These are phyloP conservation scores for Corinectria fuckeliana DNA, from an alignment of 2,329 filamentous ascomycete genomes.

Conservation along the genomic window DNA sequence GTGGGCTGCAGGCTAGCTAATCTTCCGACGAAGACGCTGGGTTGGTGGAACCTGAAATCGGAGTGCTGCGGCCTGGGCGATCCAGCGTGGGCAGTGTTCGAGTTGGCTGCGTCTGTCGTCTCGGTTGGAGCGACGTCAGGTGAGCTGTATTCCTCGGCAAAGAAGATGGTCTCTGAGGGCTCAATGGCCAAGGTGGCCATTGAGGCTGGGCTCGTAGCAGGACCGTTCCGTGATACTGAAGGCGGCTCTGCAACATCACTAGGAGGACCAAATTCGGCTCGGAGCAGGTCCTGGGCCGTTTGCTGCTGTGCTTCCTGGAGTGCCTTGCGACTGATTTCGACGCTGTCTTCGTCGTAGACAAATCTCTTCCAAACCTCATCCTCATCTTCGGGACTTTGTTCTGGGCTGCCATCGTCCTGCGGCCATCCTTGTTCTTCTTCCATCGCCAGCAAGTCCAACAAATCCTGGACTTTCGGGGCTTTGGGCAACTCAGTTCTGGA, in stretches of 20 bases:
- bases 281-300: conserved; percentile 22
- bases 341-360: conserved; percentile 33
- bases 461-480: conserved; percentile 22
- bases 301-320: conserved; percentile 29
- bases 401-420: not conserved
- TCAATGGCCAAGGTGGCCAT: not conserved
- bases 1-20: conserved; percentile 26
- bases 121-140: conserved; percentile 13
- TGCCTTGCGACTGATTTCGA: conserved; percentile 30
- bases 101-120: conserved; percentile 14
- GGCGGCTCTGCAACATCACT: conserved; percentile 30
- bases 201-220: not conserved
- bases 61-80: conserved; percentile 26
- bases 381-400: conserved; percentile 20
- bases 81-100: conserved; percentile 19
- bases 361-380: conserved; percentile 41
- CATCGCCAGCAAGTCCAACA: conserved; percentile 29
- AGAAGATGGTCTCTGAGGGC: not conserved
- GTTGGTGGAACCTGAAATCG: conserved; percentile 40
- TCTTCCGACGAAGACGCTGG: conserved; percentile 43
- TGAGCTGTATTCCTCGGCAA: not conserved
- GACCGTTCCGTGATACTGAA: conserved; percentile 20
- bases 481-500: not conserved
- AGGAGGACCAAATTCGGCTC: conserved; percentile 1
- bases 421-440: conserved; percentile 15